Percentiles rank a stretch among this genome's conserved stretches.
phyloP scores from a whole-genome alignment of 495 filamentous ascomycete genomes.

The Penicillium pulvis region DNA sequence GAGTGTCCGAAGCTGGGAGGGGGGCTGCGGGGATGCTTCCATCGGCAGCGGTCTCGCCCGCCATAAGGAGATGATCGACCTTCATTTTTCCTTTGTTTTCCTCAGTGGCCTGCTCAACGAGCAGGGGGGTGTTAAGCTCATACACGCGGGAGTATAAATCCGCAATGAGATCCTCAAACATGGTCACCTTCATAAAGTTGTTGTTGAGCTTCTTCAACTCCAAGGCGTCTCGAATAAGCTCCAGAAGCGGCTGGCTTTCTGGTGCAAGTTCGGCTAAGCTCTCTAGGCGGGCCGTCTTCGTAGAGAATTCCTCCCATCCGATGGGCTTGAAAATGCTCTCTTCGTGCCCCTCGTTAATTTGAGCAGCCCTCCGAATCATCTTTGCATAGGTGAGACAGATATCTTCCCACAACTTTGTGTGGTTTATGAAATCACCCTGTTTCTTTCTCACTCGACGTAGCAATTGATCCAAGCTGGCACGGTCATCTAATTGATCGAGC shows the following conservation, averaged over 20 bases:
- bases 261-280: conserved; percentile 46
- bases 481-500: conserved; percentile 75
- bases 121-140: conserved; percentile 50
- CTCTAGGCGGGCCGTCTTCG: conserved; percentile 58
- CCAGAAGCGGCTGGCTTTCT: conserved; percentile 52
- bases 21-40: conserved; percentile 36
- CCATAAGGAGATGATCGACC: conserved; percentile 58
- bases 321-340: conserved; percentile 83
- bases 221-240: conserved; percentile 77
- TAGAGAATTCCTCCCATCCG: conserved; percentile 76
- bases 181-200: conserved; percentile 76
- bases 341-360: conserved; percentile 64
- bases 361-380: conserved; percentile 66
- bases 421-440: conserved; percentile 80
- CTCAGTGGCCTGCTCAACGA: conserved; percentile 50
- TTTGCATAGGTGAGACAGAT: conserved; percentile 72
- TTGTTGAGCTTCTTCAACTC: conserved; percentile 92
- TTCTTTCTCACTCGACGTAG: conserved; percentile 81
- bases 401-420: conserved; percentile 81
- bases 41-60: conserved; percentile 39
- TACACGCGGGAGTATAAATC: conserved; percentile 88
- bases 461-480: conserved; percentile 75
- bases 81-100: conserved; percentile 60
- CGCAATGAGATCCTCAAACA: conserved; percentile 86
- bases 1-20: conserved; percentile 41